phyloP scores from a whole-genome alignment of 768 basidiomycete genomes.

The Russula vinacea region DNA sequence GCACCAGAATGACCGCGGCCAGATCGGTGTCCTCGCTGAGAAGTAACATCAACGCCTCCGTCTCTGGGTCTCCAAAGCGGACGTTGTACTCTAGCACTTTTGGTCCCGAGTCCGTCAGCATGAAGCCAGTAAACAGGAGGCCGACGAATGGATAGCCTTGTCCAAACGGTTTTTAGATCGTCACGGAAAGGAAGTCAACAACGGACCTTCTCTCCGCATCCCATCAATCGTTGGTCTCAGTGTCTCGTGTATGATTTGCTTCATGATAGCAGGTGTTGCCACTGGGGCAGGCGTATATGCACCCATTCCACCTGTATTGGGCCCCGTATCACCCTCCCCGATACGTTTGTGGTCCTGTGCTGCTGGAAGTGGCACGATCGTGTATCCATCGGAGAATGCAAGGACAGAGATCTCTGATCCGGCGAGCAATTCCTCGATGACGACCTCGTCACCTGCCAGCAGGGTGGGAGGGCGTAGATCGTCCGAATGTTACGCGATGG shows the following conservation, averaged over 20 bases:
- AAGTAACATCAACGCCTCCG: slow-evolving; percentile 86
- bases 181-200: background rate
- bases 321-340: slow-evolving; percentile 89
- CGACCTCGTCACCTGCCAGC: slow-evolving; percentile 72
- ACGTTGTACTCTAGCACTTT: slow-evolving; percentile 99
- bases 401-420: slow-evolving; percentile 96
- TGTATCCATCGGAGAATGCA: slow-evolving; percentile 95
- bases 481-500: slow-evolving; percentile 31
- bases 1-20: slow-evolving; percentile 76
- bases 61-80: slow-evolving; percentile 97
- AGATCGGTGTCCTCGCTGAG: slow-evolving; percentile 79
- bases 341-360: slow-evolving; percentile 99
- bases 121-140: slow-evolving; percentile 94
- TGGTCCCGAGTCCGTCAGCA: slow-evolving; percentile 82
- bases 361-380: slow-evolving; percentile 81
- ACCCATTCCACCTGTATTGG: slow-evolving; percentile 98
- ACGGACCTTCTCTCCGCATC: slow-evolving; percentile 91
- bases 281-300: slow-evolving; percentile 93
- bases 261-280: slow-evolving; percentile 75
- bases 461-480: background rate
- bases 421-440: slow-evolving; percentile 84
- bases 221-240: slow-evolving; percentile 91
- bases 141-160: slow-evolving; percentile 94
- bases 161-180: background rate
- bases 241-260: slow-evolving; percentile 65